These are phyloP conservation scores for Apocynum venetum DNA, from an alignment of 257 asterid genomes.

Conservation along the genomic window DNA sequence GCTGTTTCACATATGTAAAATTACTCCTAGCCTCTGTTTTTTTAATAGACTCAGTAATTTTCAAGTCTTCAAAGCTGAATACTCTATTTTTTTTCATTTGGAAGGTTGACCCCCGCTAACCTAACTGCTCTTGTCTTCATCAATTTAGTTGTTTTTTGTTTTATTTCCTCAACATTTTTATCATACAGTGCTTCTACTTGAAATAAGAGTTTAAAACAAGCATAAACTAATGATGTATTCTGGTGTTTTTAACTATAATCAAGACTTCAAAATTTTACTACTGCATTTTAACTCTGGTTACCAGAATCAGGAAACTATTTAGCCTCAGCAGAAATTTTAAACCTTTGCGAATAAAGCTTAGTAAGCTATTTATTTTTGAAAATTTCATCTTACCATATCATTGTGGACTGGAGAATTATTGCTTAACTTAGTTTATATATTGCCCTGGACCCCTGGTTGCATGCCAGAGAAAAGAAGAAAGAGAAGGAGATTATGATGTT, in stretches of 20 bases:
- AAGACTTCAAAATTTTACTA: background rate
- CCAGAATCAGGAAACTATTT: background rate
- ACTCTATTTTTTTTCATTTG: background rate
- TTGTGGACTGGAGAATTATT: background rate
- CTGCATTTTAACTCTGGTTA: background rate
- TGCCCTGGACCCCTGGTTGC: background rate
- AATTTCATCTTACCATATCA: background rate
- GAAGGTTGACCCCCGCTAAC: background rate
- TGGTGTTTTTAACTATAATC: background rate
- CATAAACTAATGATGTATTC: background rate
- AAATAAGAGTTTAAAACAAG: background rate
- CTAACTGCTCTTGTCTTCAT: background rate
- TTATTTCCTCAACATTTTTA: background rate
- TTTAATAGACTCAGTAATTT: slow-evolving; percentile 1
- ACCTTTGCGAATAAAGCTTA: background rate
- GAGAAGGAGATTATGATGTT: background rate
- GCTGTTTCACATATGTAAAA: background rate
- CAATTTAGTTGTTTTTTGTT: background rate
- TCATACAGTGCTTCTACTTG: too few relatives aligned
- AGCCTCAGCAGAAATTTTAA: background rate
- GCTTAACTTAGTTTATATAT: too few relatives aligned
- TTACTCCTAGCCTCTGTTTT: background rate
- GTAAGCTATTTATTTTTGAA: background rate
- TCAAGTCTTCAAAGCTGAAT: background rate
- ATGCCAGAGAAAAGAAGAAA: background rate